Percentiles rank a stretch among this genome's conserved stretches.
Conservation (phyloP, 805 yeast species). For the Candida incommunis region DNA sequence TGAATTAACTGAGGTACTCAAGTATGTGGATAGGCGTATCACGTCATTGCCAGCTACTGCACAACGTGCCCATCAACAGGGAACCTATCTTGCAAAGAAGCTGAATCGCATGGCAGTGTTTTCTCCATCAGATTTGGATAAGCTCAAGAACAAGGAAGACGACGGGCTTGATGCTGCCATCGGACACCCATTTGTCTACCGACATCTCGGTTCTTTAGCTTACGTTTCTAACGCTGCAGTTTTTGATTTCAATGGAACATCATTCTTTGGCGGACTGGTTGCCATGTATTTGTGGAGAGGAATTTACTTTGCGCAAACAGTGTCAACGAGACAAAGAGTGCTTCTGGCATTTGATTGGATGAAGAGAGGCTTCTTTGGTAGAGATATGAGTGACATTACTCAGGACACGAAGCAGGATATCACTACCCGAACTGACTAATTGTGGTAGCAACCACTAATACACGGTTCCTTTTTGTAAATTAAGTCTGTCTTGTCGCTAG, state of each 20-base stretch:
- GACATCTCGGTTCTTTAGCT: slow-evolving; percentile 53
- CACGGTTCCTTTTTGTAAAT: too few relatives aligned
- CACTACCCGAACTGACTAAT: background rate
- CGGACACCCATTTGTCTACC: slow-evolving; percentile 45
- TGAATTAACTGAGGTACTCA: slow-evolving; percentile 35
- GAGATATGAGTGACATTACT: slow-evolving; percentile 16
- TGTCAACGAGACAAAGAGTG: slow-evolving; percentile 48
- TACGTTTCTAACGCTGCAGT: slow-evolving; percentile 61
- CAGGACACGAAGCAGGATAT: slow-evolving; percentile 1
- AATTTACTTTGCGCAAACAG: slow-evolving; percentile 55
- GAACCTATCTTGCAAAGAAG: slow-evolving; percentile 48
- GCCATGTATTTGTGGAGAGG: slow-evolving; percentile 69
- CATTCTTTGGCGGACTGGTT: slow-evolving; percentile 48
- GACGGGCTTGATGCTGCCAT: slow-evolving; percentile 44
- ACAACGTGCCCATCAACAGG: slow-evolving; percentile 62
- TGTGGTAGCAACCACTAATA: too few relatives aligned
- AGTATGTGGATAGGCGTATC: slow-evolving; percentile 45
- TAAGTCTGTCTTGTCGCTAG: too few relatives aligned
- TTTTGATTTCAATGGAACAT: slow-evolving; percentile 48
- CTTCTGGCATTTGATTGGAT: slow-evolving; percentile 55
- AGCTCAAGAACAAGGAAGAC: slow-evolving; percentile 31
- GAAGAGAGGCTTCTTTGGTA: slow-evolving; percentile 32
- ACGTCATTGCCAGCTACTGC: slow-evolving; percentile 64
- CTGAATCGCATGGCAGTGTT: slow-evolving; percentile 35
- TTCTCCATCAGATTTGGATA: slow-evolving; percentile 8